These are phyloP conservation scores for Terana coerulea DNA, from an alignment of 768 basidiomycete genomes.

Conservation along the genomic window DNA sequence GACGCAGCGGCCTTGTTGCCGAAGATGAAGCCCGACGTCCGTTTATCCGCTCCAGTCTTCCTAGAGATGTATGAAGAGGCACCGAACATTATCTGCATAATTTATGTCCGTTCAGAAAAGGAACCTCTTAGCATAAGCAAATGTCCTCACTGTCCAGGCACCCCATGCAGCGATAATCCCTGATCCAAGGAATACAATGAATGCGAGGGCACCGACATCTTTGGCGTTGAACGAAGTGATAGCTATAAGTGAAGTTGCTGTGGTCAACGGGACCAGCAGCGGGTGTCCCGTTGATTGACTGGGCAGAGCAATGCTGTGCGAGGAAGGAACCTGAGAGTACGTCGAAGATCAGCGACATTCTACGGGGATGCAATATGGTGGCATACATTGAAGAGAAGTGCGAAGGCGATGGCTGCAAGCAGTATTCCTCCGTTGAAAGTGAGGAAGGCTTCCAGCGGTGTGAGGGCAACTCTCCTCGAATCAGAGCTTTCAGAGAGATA, in stretches of 20 bases:
- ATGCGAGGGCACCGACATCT: conserved; percentile 53
- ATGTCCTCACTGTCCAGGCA: conserved; percentile 61
- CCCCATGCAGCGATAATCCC: conserved; percentile 61
- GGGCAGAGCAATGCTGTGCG: background rate
- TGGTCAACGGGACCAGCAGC: conserved; percentile 56
- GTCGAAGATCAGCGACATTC: too few relatives aligned
- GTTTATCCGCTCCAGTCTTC: conserved; percentile 79
- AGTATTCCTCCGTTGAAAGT: conserved; percentile 63
- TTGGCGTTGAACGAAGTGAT: conserved; percentile 64
- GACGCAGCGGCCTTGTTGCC: conserved; percentile 54
- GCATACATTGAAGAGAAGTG: conserved; percentile 58
- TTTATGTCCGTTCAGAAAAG: background rate
- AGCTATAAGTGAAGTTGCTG: conserved; percentile 49
- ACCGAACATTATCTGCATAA: conserved; percentile 55
- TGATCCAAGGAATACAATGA: conserved; percentile 46
- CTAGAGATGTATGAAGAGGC: conserved; percentile 53
- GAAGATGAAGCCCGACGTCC: conserved; percentile 76
- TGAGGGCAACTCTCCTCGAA: conserved; percentile 44
- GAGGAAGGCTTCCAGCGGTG: conserved; percentile 67
- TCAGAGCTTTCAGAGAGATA: conserved; percentile 53
- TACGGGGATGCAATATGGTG: background rate
- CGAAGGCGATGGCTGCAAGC: conserved; percentile 49
- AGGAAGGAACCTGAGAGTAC: conserved; percentile 19
- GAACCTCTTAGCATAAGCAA: background rate
- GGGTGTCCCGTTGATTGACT: conserved; percentile 45